These are phyloP conservation scores for Inonotus obliquus DNA, from an alignment of 1,284 basidiomycete species.

Conservation along the genomic window DNA sequence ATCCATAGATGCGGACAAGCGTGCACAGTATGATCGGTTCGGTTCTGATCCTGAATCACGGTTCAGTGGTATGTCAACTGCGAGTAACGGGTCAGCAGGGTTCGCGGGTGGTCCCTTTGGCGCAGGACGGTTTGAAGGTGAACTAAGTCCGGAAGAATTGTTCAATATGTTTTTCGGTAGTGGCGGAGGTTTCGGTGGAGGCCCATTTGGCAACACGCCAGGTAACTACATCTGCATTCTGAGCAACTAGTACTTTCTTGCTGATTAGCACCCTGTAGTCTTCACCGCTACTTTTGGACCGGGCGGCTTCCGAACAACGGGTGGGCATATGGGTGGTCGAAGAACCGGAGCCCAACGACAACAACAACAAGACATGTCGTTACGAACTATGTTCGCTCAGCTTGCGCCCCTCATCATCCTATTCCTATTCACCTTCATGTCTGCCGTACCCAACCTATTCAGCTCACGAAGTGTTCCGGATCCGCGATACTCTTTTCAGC, in stretches of 20 bases:
- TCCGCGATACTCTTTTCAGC: conserved; percentile 74
- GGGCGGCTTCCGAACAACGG: conserved; percentile 69
- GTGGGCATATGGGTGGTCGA: conserved; percentile 38
- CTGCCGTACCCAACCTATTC: conserved; percentile 79
- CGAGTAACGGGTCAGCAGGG: conserved; percentile 39
- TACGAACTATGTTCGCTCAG: conserved; percentile 74
- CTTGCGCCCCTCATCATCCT: conserved; percentile 84
- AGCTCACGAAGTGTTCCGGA: conserved; percentile 64
- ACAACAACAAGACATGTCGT: conserved; percentile 38
- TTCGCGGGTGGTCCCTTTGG: conserved; percentile 50
- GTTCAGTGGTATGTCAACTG: conserved; percentile 61
- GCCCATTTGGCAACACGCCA: conserved; percentile 49
- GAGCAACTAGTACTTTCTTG: neutral
- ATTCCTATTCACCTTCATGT: conserved; percentile 80
- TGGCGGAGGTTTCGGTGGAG: conserved; percentile 47
- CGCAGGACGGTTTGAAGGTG: conserved; percentile 65
- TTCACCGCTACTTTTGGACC: conserved; percentile 75
- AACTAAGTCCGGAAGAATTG: conserved; percentile 92
- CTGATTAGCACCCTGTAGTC: conserved; percentile 34
- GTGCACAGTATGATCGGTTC: conserved; percentile 82
- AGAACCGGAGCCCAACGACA: conserved; percentile 30
- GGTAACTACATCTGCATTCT: conserved; percentile 23
- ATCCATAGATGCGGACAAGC: conserved; percentile 79
- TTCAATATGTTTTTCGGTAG: conserved; percentile 99
- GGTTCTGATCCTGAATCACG: conserved; percentile 86